Evolutionary conservation across 2,329 filamentous ascomycete species (phyloP).

Genomic region (Neopestalotiopsis sp.): DNA sequence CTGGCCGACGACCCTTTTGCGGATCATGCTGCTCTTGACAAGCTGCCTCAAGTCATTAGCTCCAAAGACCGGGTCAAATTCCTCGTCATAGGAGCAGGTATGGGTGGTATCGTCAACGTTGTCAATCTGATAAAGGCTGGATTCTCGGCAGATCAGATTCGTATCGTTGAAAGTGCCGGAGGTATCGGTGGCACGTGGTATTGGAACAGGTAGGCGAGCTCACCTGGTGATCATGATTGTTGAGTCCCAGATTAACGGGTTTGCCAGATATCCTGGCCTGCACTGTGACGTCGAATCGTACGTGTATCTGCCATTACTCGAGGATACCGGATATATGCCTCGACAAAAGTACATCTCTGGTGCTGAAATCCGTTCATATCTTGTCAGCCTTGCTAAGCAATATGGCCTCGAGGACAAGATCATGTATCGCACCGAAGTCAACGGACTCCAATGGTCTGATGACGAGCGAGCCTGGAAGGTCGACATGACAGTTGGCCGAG

Average conservation of each 20-base stretch:
- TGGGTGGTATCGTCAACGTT: conserved; percentile 32
- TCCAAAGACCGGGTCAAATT: conserved; percentile 33
- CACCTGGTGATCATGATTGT: too few relatives aligned
- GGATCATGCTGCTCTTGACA: conserved; percentile 36
- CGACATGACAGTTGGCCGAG: conserved; percentile 11
- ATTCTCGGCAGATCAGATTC: conserved; percentile 43
- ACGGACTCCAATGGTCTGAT: conserved; percentile 54
- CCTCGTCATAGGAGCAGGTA: conserved; percentile 34
- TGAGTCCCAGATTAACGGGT: neutral
- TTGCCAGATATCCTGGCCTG: conserved; percentile 53
- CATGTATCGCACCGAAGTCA: conserved; percentile 52
- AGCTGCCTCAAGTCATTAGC: conserved; percentile 27
- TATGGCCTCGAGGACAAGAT: conserved; percentile 49
- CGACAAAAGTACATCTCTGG: conserved; percentile 46
- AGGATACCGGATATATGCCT: conserved; percentile 65
- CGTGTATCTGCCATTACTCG: conserved; percentile 64
- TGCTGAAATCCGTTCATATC: conserved; percentile 49
- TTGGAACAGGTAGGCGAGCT: conserved; percentile 49
- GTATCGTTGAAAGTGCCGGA: conserved; percentile 47
- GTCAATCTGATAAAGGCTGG: conserved; percentile 42
- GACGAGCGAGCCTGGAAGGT: conserved; percentile 19
- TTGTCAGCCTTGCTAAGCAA: conserved; percentile 47
- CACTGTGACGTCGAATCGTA: conserved; percentile 66
- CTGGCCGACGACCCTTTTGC: conserved; percentile 36
- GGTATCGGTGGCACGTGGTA: conserved; percentile 59